These are phyloP conservation scores for Hyaloperonospora brassicae DNA, from an alignment of 352 stramenopile genomes.

Conservation along the genomic window DNA sequence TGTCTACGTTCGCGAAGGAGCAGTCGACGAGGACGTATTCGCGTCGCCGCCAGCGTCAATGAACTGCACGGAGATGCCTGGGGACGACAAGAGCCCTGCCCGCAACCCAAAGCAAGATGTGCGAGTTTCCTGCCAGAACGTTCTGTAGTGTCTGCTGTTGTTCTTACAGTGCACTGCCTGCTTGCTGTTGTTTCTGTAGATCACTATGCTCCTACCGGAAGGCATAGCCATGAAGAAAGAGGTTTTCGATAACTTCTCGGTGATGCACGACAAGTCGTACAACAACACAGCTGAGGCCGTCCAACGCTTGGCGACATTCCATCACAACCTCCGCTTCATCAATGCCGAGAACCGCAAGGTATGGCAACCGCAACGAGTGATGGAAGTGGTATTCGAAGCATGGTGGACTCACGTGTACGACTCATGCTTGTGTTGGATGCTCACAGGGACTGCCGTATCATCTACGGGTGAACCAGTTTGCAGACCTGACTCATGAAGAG, in stretches of 20 bases:
- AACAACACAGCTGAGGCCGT: conserved; percentile 33
- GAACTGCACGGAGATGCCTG: conserved; percentile 69
- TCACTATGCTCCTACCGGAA: conserved; percentile 80
- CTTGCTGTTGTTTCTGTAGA: conserved; percentile 24
- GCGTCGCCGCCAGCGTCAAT: conserved; percentile 58
- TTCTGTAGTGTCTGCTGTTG: conserved; percentile 2
- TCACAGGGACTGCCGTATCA: conserved; percentile 64
- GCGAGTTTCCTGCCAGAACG: conserved; percentile 2
- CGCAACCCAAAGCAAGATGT: conserved; percentile 59
- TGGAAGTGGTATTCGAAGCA: not conserved
- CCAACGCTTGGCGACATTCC: conserved; percentile 56
- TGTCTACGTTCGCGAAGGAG: conserved; percentile 71
- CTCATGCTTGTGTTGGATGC: not conserved
- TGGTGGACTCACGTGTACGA: not conserved
- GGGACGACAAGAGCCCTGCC: conserved; percentile 38
- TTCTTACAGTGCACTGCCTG: conserved; percentile 4
- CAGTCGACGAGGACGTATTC: conserved; percentile 61
- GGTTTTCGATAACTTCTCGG: conserved; percentile 64
- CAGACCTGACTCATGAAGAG: conserved; percentile 73
- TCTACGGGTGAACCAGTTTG: conserved; percentile 75
- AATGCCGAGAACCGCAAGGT: conserved; percentile 81
- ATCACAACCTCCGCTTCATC: conserved; percentile 81
- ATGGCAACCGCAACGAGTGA: not conserved
- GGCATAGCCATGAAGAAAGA: conserved; percentile 43
- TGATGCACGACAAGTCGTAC: conserved; percentile 54